Percentiles rank a stretch among this genome's conserved stretches.
Evolutionary conservation across 345 rosid species (phyloP).

Genomic region (Gossypium stocksii): DNA sequence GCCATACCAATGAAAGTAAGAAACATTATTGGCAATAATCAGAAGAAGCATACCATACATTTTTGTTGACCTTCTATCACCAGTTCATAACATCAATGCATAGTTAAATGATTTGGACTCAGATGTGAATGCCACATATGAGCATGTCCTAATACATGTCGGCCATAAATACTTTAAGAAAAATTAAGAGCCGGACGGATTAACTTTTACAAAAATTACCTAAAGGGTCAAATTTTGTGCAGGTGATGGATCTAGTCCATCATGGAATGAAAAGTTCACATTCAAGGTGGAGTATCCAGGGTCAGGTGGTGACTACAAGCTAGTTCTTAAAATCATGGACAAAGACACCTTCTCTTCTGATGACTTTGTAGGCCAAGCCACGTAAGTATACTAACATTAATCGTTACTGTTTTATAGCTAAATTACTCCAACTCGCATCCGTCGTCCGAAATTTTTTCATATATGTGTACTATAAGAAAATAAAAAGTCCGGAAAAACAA

Average conservation of each 20-base stretch:
- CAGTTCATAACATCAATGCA: too few relatives aligned
- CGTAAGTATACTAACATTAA: conserved; percentile 33
- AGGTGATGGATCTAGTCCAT: conserved; percentile 50
- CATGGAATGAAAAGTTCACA: conserved; percentile 65
- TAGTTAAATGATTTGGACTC: too few relatives aligned
- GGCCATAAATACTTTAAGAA: neutral
- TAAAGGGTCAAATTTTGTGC: conserved; percentile 5
- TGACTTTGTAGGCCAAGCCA: conserved; percentile 67
- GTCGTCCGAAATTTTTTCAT: neutral
- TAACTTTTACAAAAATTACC: neutral
- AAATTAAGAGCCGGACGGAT: neutral
- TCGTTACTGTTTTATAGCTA: neutral
- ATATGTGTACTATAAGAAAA: neutral
- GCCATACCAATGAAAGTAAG: neutral
- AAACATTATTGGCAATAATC: neutral
- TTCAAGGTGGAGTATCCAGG: conserved; percentile 85
- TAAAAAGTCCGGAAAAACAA: neutral
- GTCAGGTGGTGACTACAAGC: conserved; percentile 47
- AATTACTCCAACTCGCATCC: neutral
- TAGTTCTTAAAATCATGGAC: conserved; percentile 76
- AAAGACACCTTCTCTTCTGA: conserved; percentile 69
- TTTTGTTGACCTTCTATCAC: neutral
- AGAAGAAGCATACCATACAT: neutral
- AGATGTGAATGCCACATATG: too few relatives aligned
- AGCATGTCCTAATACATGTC: neutral